Conservation (phyloP, 371 early-diverging fungal genomes). For the Saksenaea vasiformis region DNA sequence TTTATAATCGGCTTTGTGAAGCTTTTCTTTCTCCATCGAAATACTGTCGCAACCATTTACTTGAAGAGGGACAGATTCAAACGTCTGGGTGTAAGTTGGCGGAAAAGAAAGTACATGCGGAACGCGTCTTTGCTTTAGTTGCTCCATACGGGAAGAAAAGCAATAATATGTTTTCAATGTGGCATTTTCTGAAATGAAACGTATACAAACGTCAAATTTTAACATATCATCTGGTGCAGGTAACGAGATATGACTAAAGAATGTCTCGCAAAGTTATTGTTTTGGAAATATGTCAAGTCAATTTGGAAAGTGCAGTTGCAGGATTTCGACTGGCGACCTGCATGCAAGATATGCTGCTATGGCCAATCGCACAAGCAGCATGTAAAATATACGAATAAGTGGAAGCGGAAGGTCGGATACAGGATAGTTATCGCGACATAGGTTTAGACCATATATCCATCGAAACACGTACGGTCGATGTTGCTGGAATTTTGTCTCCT, state of each 20-base stretch:
- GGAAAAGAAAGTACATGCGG: slow-evolving; percentile 1
- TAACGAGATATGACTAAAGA: neutral
- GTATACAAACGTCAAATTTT: neutral
- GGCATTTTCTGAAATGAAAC: neutral
- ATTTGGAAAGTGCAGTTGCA: neutral
- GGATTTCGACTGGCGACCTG: neutral
- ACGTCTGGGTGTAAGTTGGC: neutral
- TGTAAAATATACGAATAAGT: too few species aligned
- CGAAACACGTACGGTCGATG: too few species aligned
- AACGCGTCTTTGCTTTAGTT: too few species aligned
- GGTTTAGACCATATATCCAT: too few species aligned
- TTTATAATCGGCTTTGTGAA: neutral
- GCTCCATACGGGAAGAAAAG: too few species aligned
- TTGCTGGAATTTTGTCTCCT: too few species aligned
- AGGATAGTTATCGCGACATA: too few species aligned
- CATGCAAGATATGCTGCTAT: neutral
- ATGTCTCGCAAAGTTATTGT: neutral
- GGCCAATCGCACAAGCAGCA: neutral
- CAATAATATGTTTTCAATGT: neutral
- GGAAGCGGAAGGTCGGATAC: too few species aligned
- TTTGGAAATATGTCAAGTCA: neutral
- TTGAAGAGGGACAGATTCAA: neutral
- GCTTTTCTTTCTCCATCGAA: neutral
- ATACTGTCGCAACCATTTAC: neutral
- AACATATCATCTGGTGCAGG: neutral